Conservation (phyloP, 192 early-diverging fungal species). For the Helicostylum pulchrum region DNA sequence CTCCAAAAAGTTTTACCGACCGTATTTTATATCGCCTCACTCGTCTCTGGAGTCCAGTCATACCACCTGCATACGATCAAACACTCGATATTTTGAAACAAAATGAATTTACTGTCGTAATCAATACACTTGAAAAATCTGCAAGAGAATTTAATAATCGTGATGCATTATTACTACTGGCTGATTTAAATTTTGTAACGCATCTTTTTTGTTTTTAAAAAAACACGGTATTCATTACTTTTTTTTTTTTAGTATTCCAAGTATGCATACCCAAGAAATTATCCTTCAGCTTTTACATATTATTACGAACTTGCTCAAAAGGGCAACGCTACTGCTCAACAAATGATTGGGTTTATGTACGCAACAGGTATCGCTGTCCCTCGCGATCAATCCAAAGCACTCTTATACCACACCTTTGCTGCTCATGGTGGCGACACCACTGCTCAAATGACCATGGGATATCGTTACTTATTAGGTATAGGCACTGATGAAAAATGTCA, state of each 20-base stretch:
- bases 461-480: constrained; percentile 78
- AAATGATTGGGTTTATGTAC: constrained; percentile 88
- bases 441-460: constrained; percentile 83
- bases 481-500: constrained; percentile 76
- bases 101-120: constrained; percentile 20
- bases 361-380: constrained; percentile 82
- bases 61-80: too few relatives aligned
- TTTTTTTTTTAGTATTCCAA: constrained; percentile 48
- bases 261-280: constrained; percentile 55
- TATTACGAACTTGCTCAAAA: constrained; percentile 62
- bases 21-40: too few relatives aligned
- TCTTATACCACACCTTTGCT: constrained; percentile 80
- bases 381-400: constrained; percentile 68
- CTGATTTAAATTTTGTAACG: constrained; percentile 69
- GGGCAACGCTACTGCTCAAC: constrained; percentile 83
- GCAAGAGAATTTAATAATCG: constrained; percentile 43
- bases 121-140: constrained; percentile 44
- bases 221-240: constrained; percentile 18
- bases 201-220: too few relatives aligned
- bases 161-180: constrained; percentile 63
- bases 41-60: not conserved
- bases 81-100: not conserved
- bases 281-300: constrained; percentile 56
- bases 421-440: constrained; percentile 67
- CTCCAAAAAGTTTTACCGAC: not conserved